Conservation (phyloP, 2,329 filamentous ascomycete species). For the Aspergillus sp. region DNA sequence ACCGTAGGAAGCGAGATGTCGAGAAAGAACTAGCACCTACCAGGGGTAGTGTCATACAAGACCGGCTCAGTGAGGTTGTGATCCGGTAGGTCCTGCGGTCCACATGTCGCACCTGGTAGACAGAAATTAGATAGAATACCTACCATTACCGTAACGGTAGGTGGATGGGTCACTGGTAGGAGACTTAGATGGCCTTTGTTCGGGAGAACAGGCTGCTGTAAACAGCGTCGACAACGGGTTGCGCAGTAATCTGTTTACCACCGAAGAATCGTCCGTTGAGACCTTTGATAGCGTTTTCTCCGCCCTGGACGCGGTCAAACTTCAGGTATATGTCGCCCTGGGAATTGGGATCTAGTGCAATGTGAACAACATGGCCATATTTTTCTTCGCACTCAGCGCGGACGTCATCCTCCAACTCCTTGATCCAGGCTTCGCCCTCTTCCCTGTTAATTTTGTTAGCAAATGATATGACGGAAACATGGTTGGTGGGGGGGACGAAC, state of each 20-base stretch:
- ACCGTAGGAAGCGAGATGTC: slow-evolving; percentile 21
- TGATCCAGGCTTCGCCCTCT: slow-evolving; percentile 83
- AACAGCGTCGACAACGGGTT: slow-evolving; percentile 95
- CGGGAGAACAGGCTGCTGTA: slow-evolving; percentile 96
- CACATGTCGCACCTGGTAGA: slow-evolving; percentile 27
- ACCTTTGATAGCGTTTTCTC: slow-evolving; percentile 96
- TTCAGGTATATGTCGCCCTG: slow-evolving; percentile 98
- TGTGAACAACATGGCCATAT: slow-evolving; percentile 97
- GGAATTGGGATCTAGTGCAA: slow-evolving; percentile 88
- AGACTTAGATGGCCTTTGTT: slow-evolving; percentile 69
- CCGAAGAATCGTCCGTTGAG: slow-evolving; percentile 97
- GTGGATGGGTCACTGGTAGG: background rate
- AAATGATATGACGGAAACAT: slow-evolving; percentile 1
- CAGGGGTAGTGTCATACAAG: slow-evolving; percentile 36
- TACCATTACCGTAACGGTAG: slow-evolving; percentile 23
- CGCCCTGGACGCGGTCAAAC: slow-evolving; percentile 91
- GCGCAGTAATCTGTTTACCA: slow-evolving; percentile 86
- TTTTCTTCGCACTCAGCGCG: slow-evolving; percentile 88
- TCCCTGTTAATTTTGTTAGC: slow-evolving; percentile 60
- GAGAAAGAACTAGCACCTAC: slow-evolving; percentile 35
- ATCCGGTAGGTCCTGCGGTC: slow-evolving; percentile 14
- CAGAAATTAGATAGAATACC: slow-evolving; percentile 29
- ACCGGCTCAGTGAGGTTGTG: slow-evolving; percentile 14
- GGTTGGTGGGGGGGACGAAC: slow-evolving; percentile 57
- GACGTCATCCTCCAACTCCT: slow-evolving; percentile 92